Percentiles rank a stretch among this genome's conserved stretches.
Evolutionary conservation across 1,139 yeast species (phyloP).

Genomic region (Citeromyces hawaiiensis): DNA sequence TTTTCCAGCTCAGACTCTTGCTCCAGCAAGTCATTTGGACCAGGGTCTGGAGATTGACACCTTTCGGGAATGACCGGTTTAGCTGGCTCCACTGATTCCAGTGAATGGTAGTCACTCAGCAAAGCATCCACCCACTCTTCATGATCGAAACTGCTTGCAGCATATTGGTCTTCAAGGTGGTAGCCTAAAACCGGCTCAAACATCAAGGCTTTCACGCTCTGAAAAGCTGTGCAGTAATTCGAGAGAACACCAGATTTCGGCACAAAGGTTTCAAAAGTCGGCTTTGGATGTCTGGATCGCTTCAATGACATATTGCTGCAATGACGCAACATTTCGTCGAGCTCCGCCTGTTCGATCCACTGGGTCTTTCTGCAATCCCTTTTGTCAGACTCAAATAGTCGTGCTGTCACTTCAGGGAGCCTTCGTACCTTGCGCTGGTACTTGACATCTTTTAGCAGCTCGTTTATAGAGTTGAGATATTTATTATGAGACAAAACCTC

Average conservation of each 20-base stretch:
- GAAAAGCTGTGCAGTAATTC: constrained; percentile 6
- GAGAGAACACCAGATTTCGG: constrained; percentile 8
- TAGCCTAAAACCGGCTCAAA: neutral
- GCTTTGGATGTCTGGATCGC: constrained; percentile 6
- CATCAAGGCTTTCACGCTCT: constrained; percentile 8
- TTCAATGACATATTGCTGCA: constrained; percentile 12
- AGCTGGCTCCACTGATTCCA: neutral
- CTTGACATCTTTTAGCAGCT: constrained; percentile 48
- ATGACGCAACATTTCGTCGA: constrained; percentile 18
- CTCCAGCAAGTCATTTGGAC: neutral
- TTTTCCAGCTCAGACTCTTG: constrained; percentile 4
- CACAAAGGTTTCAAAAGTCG: constrained; percentile 4
- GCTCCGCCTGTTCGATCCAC: constrained; percentile 29
- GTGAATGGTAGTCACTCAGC: neutral
- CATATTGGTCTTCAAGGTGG: neutral
- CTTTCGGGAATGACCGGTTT: too few relatives aligned
- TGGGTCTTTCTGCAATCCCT: constrained; percentile 8
- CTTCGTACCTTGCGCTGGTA: constrained; percentile 35
- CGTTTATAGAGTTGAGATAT: constrained; percentile 25
- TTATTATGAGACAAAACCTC: neutral
- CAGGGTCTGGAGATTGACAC: neutral
- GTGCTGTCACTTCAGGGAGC: constrained; percentile 13
- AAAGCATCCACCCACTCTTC: too few relatives aligned
- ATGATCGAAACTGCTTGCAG: too few relatives aligned
- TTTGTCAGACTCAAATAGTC: constrained; percentile 11